phyloP scores from a whole-genome alignment of 179 eudicot species.

The Nepenthes alata region DNA sequence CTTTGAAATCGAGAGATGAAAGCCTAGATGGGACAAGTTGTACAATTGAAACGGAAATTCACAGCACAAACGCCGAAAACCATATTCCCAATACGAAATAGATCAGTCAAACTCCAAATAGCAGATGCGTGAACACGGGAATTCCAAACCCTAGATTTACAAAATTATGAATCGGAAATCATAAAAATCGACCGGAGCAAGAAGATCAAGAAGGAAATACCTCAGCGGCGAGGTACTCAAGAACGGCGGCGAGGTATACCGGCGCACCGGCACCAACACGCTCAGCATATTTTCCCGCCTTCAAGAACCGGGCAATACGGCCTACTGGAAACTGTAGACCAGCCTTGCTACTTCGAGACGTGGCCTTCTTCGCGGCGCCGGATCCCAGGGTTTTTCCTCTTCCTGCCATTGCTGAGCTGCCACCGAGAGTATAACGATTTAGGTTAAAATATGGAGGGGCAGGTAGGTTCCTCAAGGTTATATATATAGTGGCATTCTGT shows the following conservation, averaged over 20 bases:
- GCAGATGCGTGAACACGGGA: not conserved
- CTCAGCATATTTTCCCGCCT: constrained; percentile 43
- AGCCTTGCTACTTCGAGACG: constrained; percentile 47
- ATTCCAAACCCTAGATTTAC: constrained; percentile 10
- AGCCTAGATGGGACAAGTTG: too few relatives aligned
- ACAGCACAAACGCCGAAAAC: not conserved
- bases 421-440: not conserved
- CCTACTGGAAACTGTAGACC: constrained; percentile 49
- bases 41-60: not conserved
- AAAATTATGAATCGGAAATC: not conserved
- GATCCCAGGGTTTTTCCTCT: constrained; percentile 69
- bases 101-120: too few relatives aligned
- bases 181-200: not conserved
- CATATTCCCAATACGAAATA: too few relatives aligned
- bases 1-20: too few relatives aligned
- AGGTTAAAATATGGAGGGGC: not conserved
- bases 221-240: constrained; percentile 49
- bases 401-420: constrained; percentile 41
- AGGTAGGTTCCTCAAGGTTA: constrained; percentile 7
- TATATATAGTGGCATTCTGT: constrained; percentile 22
- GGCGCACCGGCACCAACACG: constrained; percentile 51
- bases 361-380: constrained; percentile 38
- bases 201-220: constrained; percentile 1
- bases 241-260: constrained; percentile 38
- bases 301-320: constrained; percentile 34